phyloP scores from a whole-genome alignment of 441 rosid genomes.

The Erodium moschatum region DNA sequence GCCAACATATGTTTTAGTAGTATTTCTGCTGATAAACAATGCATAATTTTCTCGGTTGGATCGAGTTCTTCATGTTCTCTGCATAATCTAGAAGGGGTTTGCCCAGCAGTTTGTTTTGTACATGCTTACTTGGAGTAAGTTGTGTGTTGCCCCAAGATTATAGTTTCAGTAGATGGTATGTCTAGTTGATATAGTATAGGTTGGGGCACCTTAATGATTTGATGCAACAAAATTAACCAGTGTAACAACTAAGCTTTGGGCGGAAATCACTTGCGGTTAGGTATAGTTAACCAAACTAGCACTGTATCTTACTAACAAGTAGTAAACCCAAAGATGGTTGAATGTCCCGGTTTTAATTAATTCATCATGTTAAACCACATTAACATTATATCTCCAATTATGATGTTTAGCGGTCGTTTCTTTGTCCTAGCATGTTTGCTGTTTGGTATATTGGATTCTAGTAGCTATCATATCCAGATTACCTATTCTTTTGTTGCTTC shows the following conservation, averaged over 20 bases:
- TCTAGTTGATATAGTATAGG: conserved; percentile 1
- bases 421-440: not conserved
- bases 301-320: not conserved
- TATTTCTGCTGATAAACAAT: not conserved
- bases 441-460: conserved; percentile 4
- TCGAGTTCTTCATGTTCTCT: not conserved
- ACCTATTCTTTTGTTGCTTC: conserved; percentile 7
- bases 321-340: not conserved
- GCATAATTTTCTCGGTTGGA: not conserved
- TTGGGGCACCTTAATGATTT: not conserved
- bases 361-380: not conserved
- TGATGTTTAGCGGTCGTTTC: not conserved
- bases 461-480: not conserved
- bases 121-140: not conserved
- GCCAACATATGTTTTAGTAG: not conserved
- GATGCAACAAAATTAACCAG: not conserved
- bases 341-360: not conserved
- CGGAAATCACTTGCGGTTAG: not conserved
- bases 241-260: not conserved
- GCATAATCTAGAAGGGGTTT: not conserved
- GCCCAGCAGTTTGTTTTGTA: not conserved
- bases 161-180: not conserved
- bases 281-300: not conserved
- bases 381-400: not conserved
- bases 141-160: not conserved